A percentile compares a stretch with the other conserved stretches of the same genome.
Conservation (phyloP, 805 yeast species). For the Jamesozyma piceae region DNA sequence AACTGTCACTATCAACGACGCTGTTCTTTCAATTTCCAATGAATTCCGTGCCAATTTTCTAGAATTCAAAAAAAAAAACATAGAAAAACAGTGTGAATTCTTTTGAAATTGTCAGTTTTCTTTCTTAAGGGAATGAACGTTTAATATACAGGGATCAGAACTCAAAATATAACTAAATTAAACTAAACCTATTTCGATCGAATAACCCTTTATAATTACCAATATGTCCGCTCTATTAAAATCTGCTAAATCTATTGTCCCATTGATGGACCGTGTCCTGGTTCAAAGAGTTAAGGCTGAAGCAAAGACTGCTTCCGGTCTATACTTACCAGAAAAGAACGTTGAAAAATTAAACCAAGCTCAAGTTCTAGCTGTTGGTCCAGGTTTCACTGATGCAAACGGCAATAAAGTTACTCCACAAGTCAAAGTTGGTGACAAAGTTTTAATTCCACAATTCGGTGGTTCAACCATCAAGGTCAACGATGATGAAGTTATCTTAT, state of each 20-base stretch:
- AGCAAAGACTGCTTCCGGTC: slow-evolving; percentile 84
- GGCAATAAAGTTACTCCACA: slow-evolving; percentile 67
- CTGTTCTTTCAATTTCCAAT: not conserved
- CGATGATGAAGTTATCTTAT: slow-evolving; percentile 64
- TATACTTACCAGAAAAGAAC: slow-evolving; percentile 91
- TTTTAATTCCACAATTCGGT: slow-evolving; percentile 88
- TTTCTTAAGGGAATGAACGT: too few relatives aligned
- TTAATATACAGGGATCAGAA: too few relatives aligned
- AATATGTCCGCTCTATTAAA: slow-evolving; percentile 52
- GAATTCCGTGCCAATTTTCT: too few relatives aligned
- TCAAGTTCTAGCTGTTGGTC: slow-evolving; percentile 88
- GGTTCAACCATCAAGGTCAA: slow-evolving; percentile 84
- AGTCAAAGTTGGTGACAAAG: slow-evolving; percentile 86
- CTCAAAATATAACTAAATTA: too few relatives aligned
- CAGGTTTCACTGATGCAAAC: slow-evolving; percentile 69
- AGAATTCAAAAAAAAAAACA: too few relatives aligned
- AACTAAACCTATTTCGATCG: not conserved
- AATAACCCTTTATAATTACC: too few relatives aligned
- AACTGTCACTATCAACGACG: not conserved
- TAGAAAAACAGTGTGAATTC: too few relatives aligned
- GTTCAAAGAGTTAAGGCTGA: slow-evolving; percentile 92
- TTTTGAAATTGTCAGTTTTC: too few relatives aligned
- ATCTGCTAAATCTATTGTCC: slow-evolving; percentile 79
- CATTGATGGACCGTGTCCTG: slow-evolving; percentile 90
- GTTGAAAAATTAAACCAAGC: slow-evolving; percentile 90